phyloP scores from a whole-genome alignment of 352 stramenopile genomes.

The Phytophthora quininea region DNA sequence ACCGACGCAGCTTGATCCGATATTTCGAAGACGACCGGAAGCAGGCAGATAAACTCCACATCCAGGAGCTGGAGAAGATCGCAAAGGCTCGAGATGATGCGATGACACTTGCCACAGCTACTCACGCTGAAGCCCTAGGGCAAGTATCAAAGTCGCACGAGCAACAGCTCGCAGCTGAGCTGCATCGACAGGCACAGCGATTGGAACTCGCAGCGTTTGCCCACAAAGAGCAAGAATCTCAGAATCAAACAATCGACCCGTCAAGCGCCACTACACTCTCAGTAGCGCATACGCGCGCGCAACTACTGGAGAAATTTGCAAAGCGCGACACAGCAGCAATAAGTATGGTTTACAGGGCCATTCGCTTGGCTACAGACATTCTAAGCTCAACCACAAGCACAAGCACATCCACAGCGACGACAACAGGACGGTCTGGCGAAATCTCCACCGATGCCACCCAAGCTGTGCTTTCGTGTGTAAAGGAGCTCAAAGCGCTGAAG shows the following conservation, averaged over 20 bases:
- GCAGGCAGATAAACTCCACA: slow-evolving; percentile 14
- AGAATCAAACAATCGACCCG: slow-evolving; percentile 12
- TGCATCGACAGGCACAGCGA: slow-evolving; percentile 55
- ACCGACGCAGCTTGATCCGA: slow-evolving; percentile 24
- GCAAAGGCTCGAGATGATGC: slow-evolving; percentile 20
- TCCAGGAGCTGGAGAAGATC: slow-evolving; percentile 17
- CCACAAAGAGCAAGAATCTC: slow-evolving; percentile 18
- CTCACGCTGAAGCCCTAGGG: slow-evolving; percentile 22
- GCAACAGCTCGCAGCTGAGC: slow-evolving; percentile 22
- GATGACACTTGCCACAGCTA: slow-evolving; percentile 18
- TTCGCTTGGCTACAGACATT: slow-evolving; percentile 69
- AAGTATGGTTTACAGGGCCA: slow-evolving; percentile 70
- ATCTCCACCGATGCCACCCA: slow-evolving; percentile 66
- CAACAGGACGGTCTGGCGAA: slow-evolving; percentile 17
- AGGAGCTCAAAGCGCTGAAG: slow-evolving; percentile 76
- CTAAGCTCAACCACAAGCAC: slow-evolving; percentile 42
- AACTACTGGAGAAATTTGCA: slow-evolving; percentile 58
- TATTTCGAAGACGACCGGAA: slow-evolving; percentile 19
- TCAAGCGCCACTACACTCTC: slow-evolving; percentile 4
- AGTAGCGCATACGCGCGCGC: slow-evolving; percentile 25
- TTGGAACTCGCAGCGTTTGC: slow-evolving; percentile 46
- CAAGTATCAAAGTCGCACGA: slow-evolving; percentile 22
- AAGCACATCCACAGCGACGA: not conserved
- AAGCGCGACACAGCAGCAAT: slow-evolving; percentile 67
- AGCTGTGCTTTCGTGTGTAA: slow-evolving; percentile 63